Evolutionary conservation across 2,329 filamentous ascomycete species (phyloP).

Genomic region (Truncatella angustata): DNA sequence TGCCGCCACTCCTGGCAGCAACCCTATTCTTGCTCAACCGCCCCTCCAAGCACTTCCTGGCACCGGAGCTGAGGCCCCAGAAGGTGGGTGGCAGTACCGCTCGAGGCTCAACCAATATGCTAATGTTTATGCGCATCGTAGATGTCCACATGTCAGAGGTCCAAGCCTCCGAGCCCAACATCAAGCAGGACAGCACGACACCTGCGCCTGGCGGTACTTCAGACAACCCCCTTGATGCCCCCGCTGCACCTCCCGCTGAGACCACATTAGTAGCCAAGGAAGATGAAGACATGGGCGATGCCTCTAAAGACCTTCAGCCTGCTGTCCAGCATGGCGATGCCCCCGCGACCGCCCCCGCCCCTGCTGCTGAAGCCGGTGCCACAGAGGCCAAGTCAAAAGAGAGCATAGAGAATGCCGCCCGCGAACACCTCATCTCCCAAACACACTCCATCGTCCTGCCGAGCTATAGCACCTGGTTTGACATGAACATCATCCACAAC

Average conservation of each 20-base stretch:
- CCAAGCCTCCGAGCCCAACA: slow-evolving; percentile 40
- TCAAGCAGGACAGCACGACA: slow-evolving; percentile 62
- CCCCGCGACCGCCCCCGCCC: slow-evolving; percentile 24
- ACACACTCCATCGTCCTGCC: slow-evolving; percentile 95
- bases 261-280: slow-evolving; percentile 55
- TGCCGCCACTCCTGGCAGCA: slow-evolving; percentile 55
- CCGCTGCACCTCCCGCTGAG: slow-evolving; percentile 61
- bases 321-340: slow-evolving; percentile 38
- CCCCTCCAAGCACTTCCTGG: slow-evolving; percentile 44
- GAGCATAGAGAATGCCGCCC: slow-evolving; percentile 78
- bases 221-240: slow-evolving; percentile 69
- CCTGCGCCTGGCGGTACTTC: slow-evolving; percentile 50
- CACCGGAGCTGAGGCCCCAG: slow-evolving; percentile 33
- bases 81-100: slow-evolving; percentile 38
- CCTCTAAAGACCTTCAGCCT: slow-evolving; percentile 46
- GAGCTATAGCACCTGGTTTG: slow-evolving; percentile 98
- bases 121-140: slow-evolving; percentile 28
- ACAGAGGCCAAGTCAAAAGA: slow-evolving; percentile 73
- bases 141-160: slow-evolving; percentile 65
- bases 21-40: slow-evolving; percentile 55
- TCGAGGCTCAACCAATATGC: background rate
- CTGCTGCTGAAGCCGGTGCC: slow-evolving; percentile 44
- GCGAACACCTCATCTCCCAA: slow-evolving; percentile 88
- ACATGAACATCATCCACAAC: slow-evolving; percentile 89
- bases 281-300: slow-evolving; percentile 81